Conservation (phyloP, 192 early-diverging fungal species). For the Podila horticola region DNA sequence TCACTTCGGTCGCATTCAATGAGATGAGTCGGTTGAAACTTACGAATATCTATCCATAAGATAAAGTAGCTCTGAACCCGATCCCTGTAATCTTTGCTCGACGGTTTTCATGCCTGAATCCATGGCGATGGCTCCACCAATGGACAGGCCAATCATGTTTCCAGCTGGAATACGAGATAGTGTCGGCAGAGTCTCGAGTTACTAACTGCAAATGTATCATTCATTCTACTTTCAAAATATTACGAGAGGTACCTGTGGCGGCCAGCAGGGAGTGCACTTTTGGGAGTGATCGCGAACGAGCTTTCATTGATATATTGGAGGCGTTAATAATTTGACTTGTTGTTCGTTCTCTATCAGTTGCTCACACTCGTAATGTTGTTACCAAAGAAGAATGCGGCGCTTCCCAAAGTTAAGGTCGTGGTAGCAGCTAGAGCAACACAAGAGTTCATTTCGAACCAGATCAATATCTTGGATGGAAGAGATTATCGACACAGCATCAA, state of each 20-base stretch:
- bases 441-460: background rate
- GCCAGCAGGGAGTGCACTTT: background rate
- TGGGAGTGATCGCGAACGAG: background rate
- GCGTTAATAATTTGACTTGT: no score
- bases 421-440: slow-evolving; percentile 15
- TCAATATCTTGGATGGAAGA: background rate
- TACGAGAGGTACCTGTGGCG: background rate
- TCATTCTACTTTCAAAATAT: background rate
- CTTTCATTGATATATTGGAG: background rate
- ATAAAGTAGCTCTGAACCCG: slow-evolving; percentile 45
- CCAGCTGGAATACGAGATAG: slow-evolving; percentile 15
- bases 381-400: slow-evolving; percentile 37
- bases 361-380: background rate
- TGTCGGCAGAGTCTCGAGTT: background rate
- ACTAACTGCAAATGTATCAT: background rate
- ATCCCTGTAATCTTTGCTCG: slow-evolving; percentile 22
- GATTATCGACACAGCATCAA: background rate
- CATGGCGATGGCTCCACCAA: slow-evolving; percentile 41
- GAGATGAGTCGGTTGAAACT: background rate
- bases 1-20: no score
- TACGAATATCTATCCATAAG: slow-evolving; percentile 51
- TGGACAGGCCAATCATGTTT: slow-evolving; percentile 23
- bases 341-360: background rate
- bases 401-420: slow-evolving; percentile 34
- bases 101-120: slow-evolving; percentile 49